A percentile compares a stretch with the other conserved stretches of the same genome.
phyloP scores from a whole-genome alignment of 2,329 filamentous ascomycete genomes.

The Neoscytalidium dimidiatum region DNA sequence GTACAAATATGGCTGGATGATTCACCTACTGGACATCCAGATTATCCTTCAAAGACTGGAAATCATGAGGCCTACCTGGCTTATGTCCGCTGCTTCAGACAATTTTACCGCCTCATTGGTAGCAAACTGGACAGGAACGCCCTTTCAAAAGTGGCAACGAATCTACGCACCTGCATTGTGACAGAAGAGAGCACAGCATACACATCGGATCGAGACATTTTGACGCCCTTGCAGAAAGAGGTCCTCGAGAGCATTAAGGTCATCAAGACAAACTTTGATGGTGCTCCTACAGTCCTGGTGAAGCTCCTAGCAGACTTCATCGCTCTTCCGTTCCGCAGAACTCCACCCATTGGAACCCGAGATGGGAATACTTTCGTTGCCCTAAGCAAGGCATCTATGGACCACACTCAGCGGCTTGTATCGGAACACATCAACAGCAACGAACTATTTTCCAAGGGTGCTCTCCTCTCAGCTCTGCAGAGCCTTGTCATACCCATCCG shows the following conservation, averaged over 20 bases:
- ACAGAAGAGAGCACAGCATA: conserved; percentile 69
- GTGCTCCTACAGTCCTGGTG: conserved; percentile 69
- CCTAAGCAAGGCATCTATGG: conserved; percentile 80
- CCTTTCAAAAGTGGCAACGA: conserved; percentile 67
- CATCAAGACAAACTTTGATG: conserved; percentile 66
- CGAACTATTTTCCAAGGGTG: conserved; percentile 70
- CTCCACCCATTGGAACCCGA: conserved; percentile 10
- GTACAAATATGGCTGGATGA: conserved; percentile 13
- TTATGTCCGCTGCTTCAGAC: conserved; percentile 75
- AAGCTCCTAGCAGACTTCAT: conserved; percentile 70
- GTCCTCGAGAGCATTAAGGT: conserved; percentile 69
- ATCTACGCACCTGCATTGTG: conserved; percentile 71
- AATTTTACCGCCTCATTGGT: conserved; percentile 76
- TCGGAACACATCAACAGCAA: conserved; percentile 60
- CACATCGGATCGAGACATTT: conserved; percentile 69
- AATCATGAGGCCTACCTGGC: conserved; percentile 84
- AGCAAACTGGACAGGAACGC: conserved; percentile 62
- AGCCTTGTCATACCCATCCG: conserved; percentile 70
- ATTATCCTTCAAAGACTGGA: conserved; percentile 20
- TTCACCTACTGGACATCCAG: background rate
- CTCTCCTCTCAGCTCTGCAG: conserved; percentile 65
- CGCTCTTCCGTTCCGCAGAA: conserved; percentile 62
- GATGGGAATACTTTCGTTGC: conserved; percentile 80
- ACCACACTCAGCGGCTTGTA: conserved; percentile 64
- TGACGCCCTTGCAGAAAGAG: conserved; percentile 71